Evolutionary conservation across 768 basidiomycete species (phyloP).

Genomic region (Mycena latifolia): DNA sequence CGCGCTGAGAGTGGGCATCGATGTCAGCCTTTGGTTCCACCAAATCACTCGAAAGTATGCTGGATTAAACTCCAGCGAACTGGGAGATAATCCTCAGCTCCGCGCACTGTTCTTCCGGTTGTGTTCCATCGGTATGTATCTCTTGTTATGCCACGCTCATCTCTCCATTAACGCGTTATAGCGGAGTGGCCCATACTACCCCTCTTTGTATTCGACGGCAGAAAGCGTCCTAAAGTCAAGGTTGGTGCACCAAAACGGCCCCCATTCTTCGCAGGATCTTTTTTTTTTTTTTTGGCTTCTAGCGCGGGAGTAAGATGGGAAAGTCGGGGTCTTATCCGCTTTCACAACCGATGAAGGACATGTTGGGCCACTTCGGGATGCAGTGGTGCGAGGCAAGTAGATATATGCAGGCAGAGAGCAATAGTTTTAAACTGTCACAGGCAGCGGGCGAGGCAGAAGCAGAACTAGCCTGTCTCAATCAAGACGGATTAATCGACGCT

Average conservation of each 20-base stretch:
- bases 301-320: constrained; percentile 49
- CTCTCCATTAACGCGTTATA: not conserved
- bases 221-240: constrained; percentile 73
- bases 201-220: constrained; percentile 83
- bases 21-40: constrained; percentile 84
- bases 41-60: constrained; percentile 57
- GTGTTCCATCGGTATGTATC: constrained; percentile 62
- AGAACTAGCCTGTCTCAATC: constrained; percentile 8
- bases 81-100: constrained; percentile 89
- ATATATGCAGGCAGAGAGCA: not conserved
- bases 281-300: too few relatives aligned
- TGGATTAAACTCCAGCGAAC: constrained; percentile 62
- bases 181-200: constrained; percentile 66
- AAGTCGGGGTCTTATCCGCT: constrained; percentile 60
- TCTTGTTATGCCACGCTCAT: constrained; percentile 29
- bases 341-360: constrained; percentile 62
- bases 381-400: constrained; percentile 59
- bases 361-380: constrained; percentile 72
- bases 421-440: not conserved
- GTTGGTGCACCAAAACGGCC: constrained; percentile 56
- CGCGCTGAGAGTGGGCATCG: constrained; percentile 75
- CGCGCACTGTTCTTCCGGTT: constrained; percentile 80
- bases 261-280: too few relatives aligned
- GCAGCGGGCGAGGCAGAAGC: constrained; percentile 8
- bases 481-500: not conserved